These are phyloP conservation scores for Colletotrichum tropicale DNA, from an alignment of 2,329 filamentous ascomycete species.

Conservation along the genomic window DNA sequence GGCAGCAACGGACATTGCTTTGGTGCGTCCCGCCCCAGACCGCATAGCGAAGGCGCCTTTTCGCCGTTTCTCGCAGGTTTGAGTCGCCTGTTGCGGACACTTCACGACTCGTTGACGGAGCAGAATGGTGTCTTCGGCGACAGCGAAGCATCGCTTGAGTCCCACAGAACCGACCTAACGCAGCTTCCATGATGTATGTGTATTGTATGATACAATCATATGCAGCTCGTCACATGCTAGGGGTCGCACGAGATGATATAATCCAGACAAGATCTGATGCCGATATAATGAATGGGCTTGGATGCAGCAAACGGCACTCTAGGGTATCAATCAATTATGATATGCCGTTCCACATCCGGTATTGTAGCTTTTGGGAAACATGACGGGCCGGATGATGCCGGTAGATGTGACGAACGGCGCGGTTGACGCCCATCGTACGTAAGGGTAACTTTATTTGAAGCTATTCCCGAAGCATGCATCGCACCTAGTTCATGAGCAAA, in stretches of 20 bases:
- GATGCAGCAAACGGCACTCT: not conserved
- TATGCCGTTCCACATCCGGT: not conserved
- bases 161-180: not conserved
- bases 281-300: not conserved
- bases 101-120: not conserved
- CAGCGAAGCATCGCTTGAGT: not conserved
- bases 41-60: not conserved
- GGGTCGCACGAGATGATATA: not conserved
- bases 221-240: not conserved
- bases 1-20: not conserved
- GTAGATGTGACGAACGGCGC: not conserved
- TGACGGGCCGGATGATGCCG: not conserved
- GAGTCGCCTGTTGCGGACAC: not conserved
- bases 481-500: not conserved
- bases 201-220: not conserved
- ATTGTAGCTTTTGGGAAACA: not conserved
- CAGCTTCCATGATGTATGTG: not conserved
- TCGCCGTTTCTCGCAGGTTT: not conserved
- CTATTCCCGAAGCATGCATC: not conserved
- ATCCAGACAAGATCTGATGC: not conserved
- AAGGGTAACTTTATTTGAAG: not conserved
- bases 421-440: not conserved
- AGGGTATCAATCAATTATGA: not conserved
- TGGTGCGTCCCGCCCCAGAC: not conserved
- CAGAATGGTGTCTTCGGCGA: not conserved